phyloP scores from a whole-genome alignment of 768 basidiomycete species.

The Sutorius australiensis region DNA sequence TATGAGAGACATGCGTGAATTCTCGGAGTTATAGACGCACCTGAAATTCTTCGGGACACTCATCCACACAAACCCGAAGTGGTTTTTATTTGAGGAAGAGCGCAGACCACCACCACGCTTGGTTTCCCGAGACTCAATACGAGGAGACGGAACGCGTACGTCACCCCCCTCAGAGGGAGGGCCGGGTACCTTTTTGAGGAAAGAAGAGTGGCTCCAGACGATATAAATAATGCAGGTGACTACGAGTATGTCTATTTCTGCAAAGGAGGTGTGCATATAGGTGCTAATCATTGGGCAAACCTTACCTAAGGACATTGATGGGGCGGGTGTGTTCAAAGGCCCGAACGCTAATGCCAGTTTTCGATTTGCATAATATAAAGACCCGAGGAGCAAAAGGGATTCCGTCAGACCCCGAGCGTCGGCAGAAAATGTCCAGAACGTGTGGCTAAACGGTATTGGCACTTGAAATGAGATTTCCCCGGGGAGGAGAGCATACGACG shows the following conservation, averaged over 20 bases:
- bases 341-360: slow-evolving; percentile 27
- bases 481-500: slow-evolving; percentile 42
- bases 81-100: slow-evolving; percentile 38
- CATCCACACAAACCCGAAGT: slow-evolving; percentile 83
- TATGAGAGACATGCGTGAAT: slow-evolving; percentile 8
- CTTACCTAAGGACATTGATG: slow-evolving; percentile 54
- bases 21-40: slow-evolving; percentile 34
- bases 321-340: slow-evolving; percentile 24
- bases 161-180: slow-evolving; percentile 19
- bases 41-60: slow-evolving; percentile 85
- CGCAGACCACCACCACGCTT: slow-evolving; percentile 35
- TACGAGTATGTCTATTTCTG: slow-evolving; percentile 59
- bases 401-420: slow-evolving; percentile 64
- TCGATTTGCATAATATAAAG: slow-evolving; percentile 53
- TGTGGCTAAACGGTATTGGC: slow-evolving; percentile 40
- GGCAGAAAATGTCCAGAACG: slow-evolving; percentile 47
- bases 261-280: slow-evolving; percentile 4
- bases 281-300: background rate
- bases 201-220: slow-evolving; percentile 54
- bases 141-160: slow-evolving; percentile 37
- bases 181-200: slow-evolving; percentile 27
- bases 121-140: slow-evolving; percentile 45
- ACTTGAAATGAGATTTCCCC: slow-evolving; percentile 43
- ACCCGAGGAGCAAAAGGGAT: slow-evolving; percentile 59
- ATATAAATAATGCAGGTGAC: slow-evolving; percentile 56